A percentile compares a stretch with the other conserved stretches of the same genome.
Conservation (phyloP, 495 filamentous ascomycete species). For the Viridothelium virens region DNA sequence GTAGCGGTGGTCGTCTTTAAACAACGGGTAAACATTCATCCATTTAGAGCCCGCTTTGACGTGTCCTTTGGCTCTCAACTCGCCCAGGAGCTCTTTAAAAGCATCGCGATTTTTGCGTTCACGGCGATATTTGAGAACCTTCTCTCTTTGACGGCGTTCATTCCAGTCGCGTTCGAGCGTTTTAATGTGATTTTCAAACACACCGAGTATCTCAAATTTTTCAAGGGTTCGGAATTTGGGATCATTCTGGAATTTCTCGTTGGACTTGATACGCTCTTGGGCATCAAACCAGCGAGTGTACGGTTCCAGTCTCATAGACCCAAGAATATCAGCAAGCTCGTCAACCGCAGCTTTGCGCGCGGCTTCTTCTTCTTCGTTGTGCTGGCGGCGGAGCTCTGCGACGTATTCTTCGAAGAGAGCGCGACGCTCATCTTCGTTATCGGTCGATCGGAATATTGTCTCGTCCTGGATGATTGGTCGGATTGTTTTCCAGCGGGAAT, state of each 20-base stretch:
- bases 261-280: conserved; percentile 68
- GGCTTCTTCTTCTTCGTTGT: conserved; percentile 63
- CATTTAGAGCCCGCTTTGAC: conserved; percentile 89
- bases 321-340: conserved; percentile 71
- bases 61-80: conserved; percentile 66
- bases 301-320: conserved; percentile 77
- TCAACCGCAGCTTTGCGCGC: conserved; percentile 77
- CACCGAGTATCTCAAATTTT: conserved; percentile 83
- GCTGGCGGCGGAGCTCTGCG: conserved; percentile 66
- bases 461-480: conserved; percentile 91
- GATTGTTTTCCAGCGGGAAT: conserved; percentile 95
- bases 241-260: conserved; percentile 72
- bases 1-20: conserved; percentile 79
- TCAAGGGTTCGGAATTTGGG: conserved; percentile 81
- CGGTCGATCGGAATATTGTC: conserved; percentile 86
- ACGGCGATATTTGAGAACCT: conserved; percentile 65
- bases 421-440: conserved; percentile 79
- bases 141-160: conserved; percentile 78
- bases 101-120: conserved; percentile 80
- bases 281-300: conserved; percentile 95
- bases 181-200: conserved; percentile 93
- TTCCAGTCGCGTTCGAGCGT: conserved; percentile 82
- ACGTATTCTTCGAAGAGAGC: conserved; percentile 95
- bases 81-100: conserved; percentile 63
- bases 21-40: conserved; percentile 68